Percentiles rank a stretch among this genome's conserved stretches.
phyloP scores from a whole-genome alignment of 2,329 filamentous ascomycete genomes.

The Nigrospora osmanthi region DNA sequence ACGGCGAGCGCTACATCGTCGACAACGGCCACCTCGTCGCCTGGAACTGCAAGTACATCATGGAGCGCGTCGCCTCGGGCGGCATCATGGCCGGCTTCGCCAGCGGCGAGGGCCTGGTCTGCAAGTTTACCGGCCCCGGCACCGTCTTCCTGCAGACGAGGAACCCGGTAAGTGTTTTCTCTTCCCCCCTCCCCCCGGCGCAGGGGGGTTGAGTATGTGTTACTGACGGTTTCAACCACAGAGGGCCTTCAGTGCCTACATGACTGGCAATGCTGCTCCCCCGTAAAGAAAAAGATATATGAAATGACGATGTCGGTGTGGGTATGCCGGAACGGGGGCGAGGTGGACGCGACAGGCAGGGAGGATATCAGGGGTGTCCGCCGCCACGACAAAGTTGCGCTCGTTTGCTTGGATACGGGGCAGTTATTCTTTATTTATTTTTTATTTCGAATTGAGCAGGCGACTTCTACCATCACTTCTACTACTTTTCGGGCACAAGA shows the following conservation, averaged over 20 bases:
- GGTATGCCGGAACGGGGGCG: too few species aligned
- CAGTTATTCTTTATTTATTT: too few species aligned
- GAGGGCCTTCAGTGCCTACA: constrained; percentile 45
- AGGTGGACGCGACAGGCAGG: too few species aligned
- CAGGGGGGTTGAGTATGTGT: too few species aligned
- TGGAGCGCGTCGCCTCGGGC: constrained; percentile 84
- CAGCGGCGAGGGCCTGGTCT: constrained; percentile 82
- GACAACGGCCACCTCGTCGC: constrained; percentile 92
- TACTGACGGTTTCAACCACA: constrained; percentile 15
- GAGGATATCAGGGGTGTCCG: too few species aligned
- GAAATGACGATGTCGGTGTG: neutral
- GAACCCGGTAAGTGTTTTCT: constrained; percentile 58
- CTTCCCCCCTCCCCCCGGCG: too few species aligned
- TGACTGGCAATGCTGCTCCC: constrained; percentile 35
- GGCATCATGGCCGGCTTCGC: constrained; percentile 85
- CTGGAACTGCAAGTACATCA: constrained; percentile 91
- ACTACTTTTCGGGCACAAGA: too few species aligned
- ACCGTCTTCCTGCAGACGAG: constrained; percentile 90
- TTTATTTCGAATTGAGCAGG: too few species aligned
- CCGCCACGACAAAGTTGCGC: too few species aligned
- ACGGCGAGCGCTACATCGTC: constrained; percentile 81
- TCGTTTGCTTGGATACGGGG: too few species aligned
- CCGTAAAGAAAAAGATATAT: constrained; percentile 11
- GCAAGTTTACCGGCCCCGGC: constrained; percentile 87
- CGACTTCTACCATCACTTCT: too few species aligned